These are phyloP conservation scores for Phaeoacremonium minimum DNA, from an alignment of 2,329 filamentous ascomycete genomes.

Conservation along the genomic window DNA sequence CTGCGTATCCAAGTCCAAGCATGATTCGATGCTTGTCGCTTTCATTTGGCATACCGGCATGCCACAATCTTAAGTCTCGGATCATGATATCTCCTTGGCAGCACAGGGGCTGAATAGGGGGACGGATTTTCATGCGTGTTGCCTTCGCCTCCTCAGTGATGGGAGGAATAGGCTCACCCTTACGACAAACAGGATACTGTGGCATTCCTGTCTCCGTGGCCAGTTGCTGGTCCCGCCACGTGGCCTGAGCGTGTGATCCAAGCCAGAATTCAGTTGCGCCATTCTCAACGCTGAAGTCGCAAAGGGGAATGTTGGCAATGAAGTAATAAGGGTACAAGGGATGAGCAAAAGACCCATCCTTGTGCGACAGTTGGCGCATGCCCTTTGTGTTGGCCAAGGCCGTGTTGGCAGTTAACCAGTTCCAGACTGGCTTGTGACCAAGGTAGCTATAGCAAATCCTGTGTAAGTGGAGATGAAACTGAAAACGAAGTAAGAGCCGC, in stretches of 20 bases:
- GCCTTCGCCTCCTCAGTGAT: conserved; percentile 11
- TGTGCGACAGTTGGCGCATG: conserved; percentile 30
- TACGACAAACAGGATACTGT: background rate
- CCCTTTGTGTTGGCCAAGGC: conserved; percentile 27
- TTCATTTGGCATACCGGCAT: conserved; percentile 24
- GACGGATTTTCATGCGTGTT: conserved; percentile 15
- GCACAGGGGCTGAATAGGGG: conserved; percentile 18
- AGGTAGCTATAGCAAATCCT: conserved; percentile 31
- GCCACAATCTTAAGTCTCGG: conserved; percentile 22
- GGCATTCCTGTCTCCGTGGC: conserved; percentile 10
- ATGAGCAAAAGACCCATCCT: conserved; percentile 29
- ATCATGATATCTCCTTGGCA: conserved; percentile 21
- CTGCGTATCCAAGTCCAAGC: conserved; percentile 20
- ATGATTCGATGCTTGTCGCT: conserved; percentile 19
- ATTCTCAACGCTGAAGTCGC: conserved; percentile 24
- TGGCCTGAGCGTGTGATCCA: conserved; percentile 28
- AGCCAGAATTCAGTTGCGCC: conserved; percentile 35
- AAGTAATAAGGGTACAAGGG: conserved; percentile 29
- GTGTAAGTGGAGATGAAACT: background rate
- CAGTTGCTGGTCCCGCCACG: conserved; percentile 21
- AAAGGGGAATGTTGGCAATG: conserved; percentile 32
- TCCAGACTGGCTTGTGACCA: conserved; percentile 30
- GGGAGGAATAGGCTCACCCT: conserved; percentile 9
- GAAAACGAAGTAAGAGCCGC: background rate
- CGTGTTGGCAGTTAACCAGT: conserved; percentile 33